Evolutionary conservation across 176 grass and related monocot genomes (phyloP), one percentile per base, ranked within the genome.

Genomic region (Eleusine coracana): DNA sequence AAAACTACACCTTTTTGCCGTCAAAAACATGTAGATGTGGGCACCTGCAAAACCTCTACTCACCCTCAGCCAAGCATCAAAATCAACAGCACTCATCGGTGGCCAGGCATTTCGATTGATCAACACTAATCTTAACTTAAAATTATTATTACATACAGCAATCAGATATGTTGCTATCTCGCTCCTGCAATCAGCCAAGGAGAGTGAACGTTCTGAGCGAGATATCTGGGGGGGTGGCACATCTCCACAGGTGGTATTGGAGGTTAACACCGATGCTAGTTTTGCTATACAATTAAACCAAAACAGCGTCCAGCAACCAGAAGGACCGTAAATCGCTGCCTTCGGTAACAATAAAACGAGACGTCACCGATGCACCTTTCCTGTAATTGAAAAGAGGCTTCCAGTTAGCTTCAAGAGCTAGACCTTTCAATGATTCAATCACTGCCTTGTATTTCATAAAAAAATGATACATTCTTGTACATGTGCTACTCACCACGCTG

Each of bases 401-500:
- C 14, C 77, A 78, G 45, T 74, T 67, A 89, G 76, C 42, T 71
- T 86, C 23, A 31, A 66, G 14, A 64, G 52, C 13, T 23, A 77
- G 7, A 6, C 15, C 36, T 28, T 76, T 31, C 20, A 62, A 6
- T 31, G 0, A 73, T 12, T 41, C 21, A 13, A 14, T 4, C 8
- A 11, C 5, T 11, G 49, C 5, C 15, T 77, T 66, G 64, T 12
- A 5, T 15, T 29, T 66, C 34, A 17, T 37, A 38, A 42, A 17
- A 56, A 54, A 54, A 9, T 17, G n/a, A 66, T 14, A 66, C 14
- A 44, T 67, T 12, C 16, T 45, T 40, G 2, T 59, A 59, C 56
- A 59, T 44, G 59, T 68, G 65, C 42, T 63, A 90, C 91, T 88
- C 48, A 97, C 94, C 91, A 38, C 85, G 87, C n/a, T 85, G 91